A percentile compares a stretch with the other conserved stretches of the same genome.
phyloP scores from a whole-genome alignment of 257 asterid genomes.

The Jacaranda copaia region DNA sequence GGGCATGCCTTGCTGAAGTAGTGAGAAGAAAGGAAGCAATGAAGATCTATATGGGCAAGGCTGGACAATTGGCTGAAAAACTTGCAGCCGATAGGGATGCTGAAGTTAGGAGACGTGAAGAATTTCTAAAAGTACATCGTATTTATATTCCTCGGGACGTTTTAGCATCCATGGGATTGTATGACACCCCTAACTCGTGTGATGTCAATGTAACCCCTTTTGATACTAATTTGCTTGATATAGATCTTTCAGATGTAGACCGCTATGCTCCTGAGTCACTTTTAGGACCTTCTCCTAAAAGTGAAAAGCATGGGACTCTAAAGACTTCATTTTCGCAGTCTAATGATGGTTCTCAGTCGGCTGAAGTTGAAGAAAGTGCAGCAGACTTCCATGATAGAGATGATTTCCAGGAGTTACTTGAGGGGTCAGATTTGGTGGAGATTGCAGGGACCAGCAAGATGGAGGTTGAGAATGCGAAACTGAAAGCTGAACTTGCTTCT shows the following conservation, averaged over 20 bases:
- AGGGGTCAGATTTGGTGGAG: constrained; percentile 81
- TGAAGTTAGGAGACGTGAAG: constrained; percentile 90
- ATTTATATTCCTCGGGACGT: constrained; percentile 83
- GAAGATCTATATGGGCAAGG: constrained; percentile 98
- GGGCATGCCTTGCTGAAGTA: constrained; percentile 96
- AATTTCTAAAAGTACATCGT: constrained; percentile 75
- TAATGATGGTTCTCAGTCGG: constrained; percentile 61
- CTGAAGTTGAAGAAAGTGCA: constrained; percentile 60
- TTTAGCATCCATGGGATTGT: constrained; percentile 88
- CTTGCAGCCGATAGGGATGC: constrained; percentile 86
- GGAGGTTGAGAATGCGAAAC: constrained; percentile 95
- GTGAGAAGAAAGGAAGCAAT: constrained; percentile 89
- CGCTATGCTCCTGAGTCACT: constrained; percentile 92
- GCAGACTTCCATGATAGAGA: constrained; percentile 48
- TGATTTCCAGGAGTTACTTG: constrained; percentile 62
- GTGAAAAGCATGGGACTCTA: constrained; percentile 55
- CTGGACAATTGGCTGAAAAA: constrained; percentile 95
- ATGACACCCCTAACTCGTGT: constrained; percentile 84
- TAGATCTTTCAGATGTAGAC: constrained; percentile 82
- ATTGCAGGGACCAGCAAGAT: constrained; percentile 93
- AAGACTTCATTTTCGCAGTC: constrained; percentile 67
- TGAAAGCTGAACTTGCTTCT: constrained; percentile 97
- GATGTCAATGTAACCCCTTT: constrained; percentile 87
- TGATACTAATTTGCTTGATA: constrained; percentile 76
- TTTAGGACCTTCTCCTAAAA: constrained; percentile 59